Base-by-base conservation (phyloP, 2,329 filamentous ascomycete genomes). In the Lecanoromycetidae sp. region DNA sequence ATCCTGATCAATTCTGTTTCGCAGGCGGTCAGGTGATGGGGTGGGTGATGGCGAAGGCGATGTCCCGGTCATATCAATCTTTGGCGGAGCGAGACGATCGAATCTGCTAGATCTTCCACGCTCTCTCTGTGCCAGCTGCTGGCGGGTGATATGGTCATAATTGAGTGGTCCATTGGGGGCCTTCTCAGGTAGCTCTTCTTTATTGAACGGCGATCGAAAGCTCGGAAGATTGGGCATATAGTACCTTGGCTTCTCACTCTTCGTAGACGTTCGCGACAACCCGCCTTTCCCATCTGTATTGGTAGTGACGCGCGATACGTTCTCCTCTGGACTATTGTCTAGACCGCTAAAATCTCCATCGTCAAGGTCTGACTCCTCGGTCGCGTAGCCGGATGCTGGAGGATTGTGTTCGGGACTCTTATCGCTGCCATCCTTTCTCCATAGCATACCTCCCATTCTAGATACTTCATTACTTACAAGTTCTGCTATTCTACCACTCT, bases 401-500 rank as follows among this genome's bases (percentile, higher is more conserved):
- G 62, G 69, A 39, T 58, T 66, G 54, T 60, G 61, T 35, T 60
- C 61, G 48, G 65, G 67, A 54, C 67, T 65, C 10, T 65, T 61
- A 40, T 55, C 57, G 26, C 58, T 61, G 19, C 63, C 58, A 26
- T 82, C 78, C 56, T 73, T 76, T 54, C 72, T 75, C 61, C 78
- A 69, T 19, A 81, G 73, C 35, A 75, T 68, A 41, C 78, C 76
- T 13, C 76, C 75, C 27, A 81, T 71, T 56, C 74, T 76, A 0
- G 75, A 73, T 6, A 80, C 71, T 56, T 82, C 79, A 51, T 70
- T 72, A n/a, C 76, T 74, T 2, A 93, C 75, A 25, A 86, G 73
- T 25, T 77, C 83, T 51, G 86, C 84, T 52, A 90, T 79, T 46
- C 83, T 74, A 41, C 79, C 76, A 25, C 80, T 81, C 64, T 87